Base-by-base conservation (phyloP, 2,329 filamentous ascomycete species). In the Fusarium sp. region DNA sequence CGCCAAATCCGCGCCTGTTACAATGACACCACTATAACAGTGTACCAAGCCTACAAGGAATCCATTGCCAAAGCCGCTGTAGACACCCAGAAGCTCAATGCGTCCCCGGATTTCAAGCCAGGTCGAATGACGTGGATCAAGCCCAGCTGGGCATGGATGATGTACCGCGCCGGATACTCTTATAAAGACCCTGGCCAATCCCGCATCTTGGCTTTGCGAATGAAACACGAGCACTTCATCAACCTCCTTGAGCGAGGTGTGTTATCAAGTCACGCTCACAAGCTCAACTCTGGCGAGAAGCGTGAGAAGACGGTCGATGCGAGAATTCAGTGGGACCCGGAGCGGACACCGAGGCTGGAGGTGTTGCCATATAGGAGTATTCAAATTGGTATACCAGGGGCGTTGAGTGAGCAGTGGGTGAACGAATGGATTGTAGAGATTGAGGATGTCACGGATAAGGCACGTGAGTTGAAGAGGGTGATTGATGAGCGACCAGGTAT, bases 121-220 rank as follows among this genome's bases (percentile, higher is more conserved):
- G 79, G 79, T 3, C 85, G 89, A 56, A 91, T 90, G 88, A 91
- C 89, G 7, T 91, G 89, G 89, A 86, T 91, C 71, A 91, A 91
- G 75, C 89, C 89, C 0, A 87, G 85, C 65, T 91, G 88, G 85
- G 81, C 83, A 50, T 91, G 89, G 89, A 89, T 90, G 85, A 86
- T 90, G 79, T 91, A 91, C 76, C 88, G 89, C 52, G 83, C 84
- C 25, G 89, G 88, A 20, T 91, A 90, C 80, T 87, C 86, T 1
- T 84, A 83, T 77, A 91, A 91, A 73, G 87, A 89, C 66, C 35
- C 77, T 0, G 78, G 84, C 5, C 89, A 91, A 77, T 82, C 84
- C 38, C 85, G 84, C 50, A 87, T 91, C 31, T 82, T 92, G 3
- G 89, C 89, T 1, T 79, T 91, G 9, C 85, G 82, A 53, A 87